Evolutionary conservation across 2,329 filamentous ascomycete genomes (phyloP), one percentile per base, ranked within the genome.

Genomic region (Ceratocystis colombiana): DNA sequence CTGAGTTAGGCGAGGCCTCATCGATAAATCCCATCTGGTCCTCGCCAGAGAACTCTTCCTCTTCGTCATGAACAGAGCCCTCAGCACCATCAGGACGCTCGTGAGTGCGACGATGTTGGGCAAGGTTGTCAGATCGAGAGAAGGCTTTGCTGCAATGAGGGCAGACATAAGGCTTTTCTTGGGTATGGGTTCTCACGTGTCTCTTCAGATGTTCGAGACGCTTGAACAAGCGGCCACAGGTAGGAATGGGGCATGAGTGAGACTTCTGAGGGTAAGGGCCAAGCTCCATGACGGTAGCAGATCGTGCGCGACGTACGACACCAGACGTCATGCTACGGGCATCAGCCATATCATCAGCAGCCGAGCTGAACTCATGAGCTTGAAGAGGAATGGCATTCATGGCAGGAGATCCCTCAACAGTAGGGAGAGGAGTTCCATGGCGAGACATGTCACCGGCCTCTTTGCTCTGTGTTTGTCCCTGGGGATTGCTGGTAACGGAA

Each of bases 101-200:
- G 71, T 88, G 85, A 10, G 84, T 85, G 55, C 85, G 83, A 80
- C 96, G 95, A 77, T 97, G 93, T 72, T 99, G 94, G 76, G 94
- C 94, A 78, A 99, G 88, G 77, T 99, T 99, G 80, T 99, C 94
- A 73, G 93, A 97, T 78, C 94, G 84, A 68, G 94, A 97, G 77
- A 99, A 99, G 71, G 93, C 93, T 82, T 97, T 97, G 83, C 89
- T 96, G 85, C 94, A 99, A 77, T 96, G 88, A 72, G 89, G 89
- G 84, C 94, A 99, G 75, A 95, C 88, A 78, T 99, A 99, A 72
- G 94, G 94, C 79, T 93, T 90, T 82, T 99, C 94, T 82, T 99
- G 94, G 66, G 94, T 99, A 82, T 99, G 94, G 73, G 94, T 99
- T 79, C 94, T 89, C 77, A 99, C 94, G 80, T 99, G 94, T 83